Evolutionary conservation across 31 red algal species (phyloP).

Genomic region (Asparagopsis taxiformis): DNA sequence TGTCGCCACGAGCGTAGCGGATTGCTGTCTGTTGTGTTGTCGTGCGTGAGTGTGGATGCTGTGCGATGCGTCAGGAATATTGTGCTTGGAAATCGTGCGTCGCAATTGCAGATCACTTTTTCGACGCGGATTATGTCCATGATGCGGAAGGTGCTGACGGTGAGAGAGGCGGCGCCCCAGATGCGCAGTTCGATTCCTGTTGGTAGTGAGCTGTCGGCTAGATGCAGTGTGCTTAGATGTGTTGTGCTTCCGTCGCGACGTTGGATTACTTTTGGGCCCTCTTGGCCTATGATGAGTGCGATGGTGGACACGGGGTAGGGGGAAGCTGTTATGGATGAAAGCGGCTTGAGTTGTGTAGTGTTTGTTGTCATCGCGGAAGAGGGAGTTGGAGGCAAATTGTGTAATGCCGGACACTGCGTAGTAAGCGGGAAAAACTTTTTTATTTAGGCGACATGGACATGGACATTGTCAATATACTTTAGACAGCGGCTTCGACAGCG

Average conservation of each 20-base stretch:
- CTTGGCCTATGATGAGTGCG: not conserved
- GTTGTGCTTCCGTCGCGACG: too few species aligned
- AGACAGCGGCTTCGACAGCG: constrained; percentile 54
- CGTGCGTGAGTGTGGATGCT: too few species aligned
- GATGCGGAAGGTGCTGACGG: too few species aligned
- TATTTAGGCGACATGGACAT: not conserved
- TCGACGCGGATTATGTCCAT: too few species aligned
- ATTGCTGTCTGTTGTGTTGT: too few species aligned
- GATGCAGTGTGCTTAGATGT: not conserved
- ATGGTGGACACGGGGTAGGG: not conserved
- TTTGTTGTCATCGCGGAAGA: not conserved
- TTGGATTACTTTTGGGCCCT: not conserved
- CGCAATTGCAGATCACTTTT: too few species aligned
- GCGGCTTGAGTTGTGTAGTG: not conserved
- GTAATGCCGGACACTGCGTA: not conserved
- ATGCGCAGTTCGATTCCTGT: not conserved
- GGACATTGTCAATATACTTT: not conserved
- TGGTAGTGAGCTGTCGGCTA: not conserved
- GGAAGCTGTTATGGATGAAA: not conserved
- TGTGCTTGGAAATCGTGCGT: too few species aligned
- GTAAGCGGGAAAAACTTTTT: not conserved
- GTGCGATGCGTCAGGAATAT: too few species aligned
- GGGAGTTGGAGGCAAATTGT: not conserved
- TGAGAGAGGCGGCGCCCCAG: too few species aligned
- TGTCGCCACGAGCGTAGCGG: too few species aligned